phyloP scores from a whole-genome alignment of 176 grass and related monocot genomes.

The Aegilops sharonensis region DNA sequence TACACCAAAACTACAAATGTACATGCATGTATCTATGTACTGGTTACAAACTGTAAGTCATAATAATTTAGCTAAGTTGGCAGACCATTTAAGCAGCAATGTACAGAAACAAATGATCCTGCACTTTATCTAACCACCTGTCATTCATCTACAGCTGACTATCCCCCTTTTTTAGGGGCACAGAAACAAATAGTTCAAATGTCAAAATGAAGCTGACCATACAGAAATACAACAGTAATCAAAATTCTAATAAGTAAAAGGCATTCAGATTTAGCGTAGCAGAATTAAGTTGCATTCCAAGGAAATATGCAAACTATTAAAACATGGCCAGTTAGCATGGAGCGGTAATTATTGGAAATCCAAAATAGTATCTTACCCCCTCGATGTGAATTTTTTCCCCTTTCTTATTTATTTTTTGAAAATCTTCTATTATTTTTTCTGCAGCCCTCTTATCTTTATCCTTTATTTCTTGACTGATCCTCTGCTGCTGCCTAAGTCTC shows the following conservation, averaged over 20 bases:
- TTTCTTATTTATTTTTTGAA: slow-evolving; percentile 25
- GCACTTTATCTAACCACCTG: background rate
- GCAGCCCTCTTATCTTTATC: slow-evolving; percentile 48
- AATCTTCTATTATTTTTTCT: slow-evolving; percentile 40
- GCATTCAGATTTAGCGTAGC: background rate
- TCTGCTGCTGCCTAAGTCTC: slow-evolving; percentile 54
- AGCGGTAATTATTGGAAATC: background rate
- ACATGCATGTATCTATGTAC: background rate
- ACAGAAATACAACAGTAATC: background rate
- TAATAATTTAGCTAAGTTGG: background rate
- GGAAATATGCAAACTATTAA: background rate
- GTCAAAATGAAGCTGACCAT: background rate
- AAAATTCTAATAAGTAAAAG: background rate
- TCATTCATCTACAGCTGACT: background rate
- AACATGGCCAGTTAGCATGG: background rate
- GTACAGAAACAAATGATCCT: background rate
- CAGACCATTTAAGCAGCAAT: background rate
- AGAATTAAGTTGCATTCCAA: background rate
- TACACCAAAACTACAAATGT: background rate
- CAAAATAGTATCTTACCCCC: slow-evolving; percentile 52
- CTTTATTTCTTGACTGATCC: slow-evolving; percentile 59
- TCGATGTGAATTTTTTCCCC: slow-evolving; percentile 64
- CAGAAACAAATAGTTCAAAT: background rate
- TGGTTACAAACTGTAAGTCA: background rate
- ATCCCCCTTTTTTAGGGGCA: background rate